These are phyloP conservation scores for Mucor indicus DNA, from an alignment of 371 early-diverging fungal genomes.

Conservation along the genomic window DNA sequence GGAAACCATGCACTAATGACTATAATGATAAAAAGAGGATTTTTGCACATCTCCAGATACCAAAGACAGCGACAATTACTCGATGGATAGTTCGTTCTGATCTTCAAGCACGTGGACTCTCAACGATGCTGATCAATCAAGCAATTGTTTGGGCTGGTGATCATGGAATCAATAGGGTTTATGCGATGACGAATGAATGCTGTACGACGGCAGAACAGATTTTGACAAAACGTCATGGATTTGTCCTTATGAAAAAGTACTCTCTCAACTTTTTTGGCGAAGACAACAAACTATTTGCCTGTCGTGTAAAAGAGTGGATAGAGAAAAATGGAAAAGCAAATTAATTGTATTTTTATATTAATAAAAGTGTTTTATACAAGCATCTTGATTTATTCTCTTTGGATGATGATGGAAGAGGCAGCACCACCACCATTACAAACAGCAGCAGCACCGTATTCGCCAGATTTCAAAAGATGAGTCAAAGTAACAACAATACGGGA, in stretches of 20 bases:
- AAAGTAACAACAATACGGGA: slow-evolving; percentile 87
- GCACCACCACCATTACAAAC: slow-evolving; percentile 96
- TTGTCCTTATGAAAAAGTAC: slow-evolving; percentile 24
- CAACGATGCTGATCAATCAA: slow-evolving; percentile 37
- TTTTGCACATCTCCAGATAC: slow-evolving; percentile 26
- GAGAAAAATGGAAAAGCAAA: slow-evolving; percentile 15
- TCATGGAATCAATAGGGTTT: slow-evolving; percentile 31
- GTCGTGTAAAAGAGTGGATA: slow-evolving; percentile 22
- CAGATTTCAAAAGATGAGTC: slow-evolving; percentile 73
- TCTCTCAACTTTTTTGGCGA: slow-evolving; percentile 30
- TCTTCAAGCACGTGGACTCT: slow-evolving; percentile 38
- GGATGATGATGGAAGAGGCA: slow-evolving; percentile 82
- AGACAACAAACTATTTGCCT: slow-evolving; percentile 15
- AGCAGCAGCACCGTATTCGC: slow-evolving; percentile 82
- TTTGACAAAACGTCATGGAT: slow-evolving; percentile 35
- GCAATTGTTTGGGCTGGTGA: slow-evolving; percentile 38
- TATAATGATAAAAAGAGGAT: background rate
- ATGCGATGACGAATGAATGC: slow-evolving; percentile 34
- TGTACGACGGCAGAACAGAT: slow-evolving; percentile 37
- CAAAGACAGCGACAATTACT: slow-evolving; percentile 36
- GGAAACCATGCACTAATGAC: too few species aligned
- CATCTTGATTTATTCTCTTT: slow-evolving; percentile 48
- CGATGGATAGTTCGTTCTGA: slow-evolving; percentile 31
- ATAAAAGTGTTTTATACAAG: background rate
- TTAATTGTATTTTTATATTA: background rate